Evolutionary conservation across 202 grass and related monocot genomes (phyloP).

Genomic region (Setaria viridis): DNA sequence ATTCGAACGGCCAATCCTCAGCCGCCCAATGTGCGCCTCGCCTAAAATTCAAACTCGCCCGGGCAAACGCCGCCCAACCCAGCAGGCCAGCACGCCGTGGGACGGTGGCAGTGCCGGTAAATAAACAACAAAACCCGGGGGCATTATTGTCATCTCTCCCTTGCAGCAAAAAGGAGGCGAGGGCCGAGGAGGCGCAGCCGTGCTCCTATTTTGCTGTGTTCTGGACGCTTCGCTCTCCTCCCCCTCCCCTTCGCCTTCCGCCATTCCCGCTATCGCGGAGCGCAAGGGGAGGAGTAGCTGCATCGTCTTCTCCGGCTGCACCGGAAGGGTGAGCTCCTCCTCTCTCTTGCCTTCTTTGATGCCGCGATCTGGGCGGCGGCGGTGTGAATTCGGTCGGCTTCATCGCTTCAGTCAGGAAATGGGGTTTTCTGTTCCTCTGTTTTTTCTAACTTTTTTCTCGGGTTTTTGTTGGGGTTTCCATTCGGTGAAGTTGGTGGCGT

Average conservation of each 20-base stretch:
- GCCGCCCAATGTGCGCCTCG: constrained; percentile 30
- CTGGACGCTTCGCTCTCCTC: not conserved
- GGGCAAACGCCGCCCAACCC: not conserved
- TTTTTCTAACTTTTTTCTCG: not conserved
- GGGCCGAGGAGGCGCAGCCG: not conserved
- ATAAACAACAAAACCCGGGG: not conserved
- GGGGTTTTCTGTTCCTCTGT: not conserved
- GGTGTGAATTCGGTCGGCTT: not conserved
- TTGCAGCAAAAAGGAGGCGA: not conserved
- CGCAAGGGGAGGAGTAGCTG: no score
- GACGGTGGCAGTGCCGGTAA: not conserved
- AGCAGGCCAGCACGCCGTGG: no score
- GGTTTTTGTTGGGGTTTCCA: constrained; percentile 26
- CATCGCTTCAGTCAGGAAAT: not conserved
- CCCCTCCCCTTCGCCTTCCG: not conserved
- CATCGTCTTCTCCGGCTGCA: not conserved
- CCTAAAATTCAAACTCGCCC: constrained; percentile 60
- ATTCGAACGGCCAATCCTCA: not conserved
- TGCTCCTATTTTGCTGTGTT: constrained; percentile 35
- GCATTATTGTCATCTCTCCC: not conserved
- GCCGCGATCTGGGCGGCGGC: not conserved
- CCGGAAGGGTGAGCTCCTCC: constrained; percentile 34
- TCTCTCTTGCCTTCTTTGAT: not conserved
- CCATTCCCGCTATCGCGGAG: not conserved
- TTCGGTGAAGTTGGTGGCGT: constrained; percentile 4